Base-by-base conservation (phyloP, 352 stramenopile genomes). In the Phytophthora brassicae region DNA sequence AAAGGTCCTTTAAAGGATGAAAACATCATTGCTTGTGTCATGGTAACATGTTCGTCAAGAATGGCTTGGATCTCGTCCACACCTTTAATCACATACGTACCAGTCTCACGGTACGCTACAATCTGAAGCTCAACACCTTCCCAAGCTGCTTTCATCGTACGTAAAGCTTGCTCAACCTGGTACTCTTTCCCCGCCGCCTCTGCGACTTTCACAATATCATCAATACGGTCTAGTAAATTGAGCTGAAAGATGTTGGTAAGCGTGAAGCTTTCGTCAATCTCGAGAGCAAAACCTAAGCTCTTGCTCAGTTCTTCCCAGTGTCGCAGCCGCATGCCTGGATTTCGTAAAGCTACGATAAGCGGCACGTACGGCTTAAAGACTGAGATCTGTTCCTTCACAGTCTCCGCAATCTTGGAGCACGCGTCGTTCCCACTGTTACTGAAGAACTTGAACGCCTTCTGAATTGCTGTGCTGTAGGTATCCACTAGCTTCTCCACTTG, bases 11-110 rank as follows among this genome's bases (percentile, higher is more conserved):
- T 98, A 66, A 98, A 98, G 1, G 90, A 81, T 0, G 88, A 97
- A 49, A 98, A 98, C 75, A 96, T 94, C 94, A 98, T 98, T 6
- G 92, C 93, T 55, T 98, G 92, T 2, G 95, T 98, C 79, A 97
- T 98, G 0, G 94, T 98, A 20, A 98, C 90, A 56, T 98, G 95
- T 56, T 98, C 95, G 49, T 98, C 95, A 12, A 98, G 72, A 2
- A 98, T 86, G 16, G 82, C 75, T 64, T 98, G 94, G 20, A 98
- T 95, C 56, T 98, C 94, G 50, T 98, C 95, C 11, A 97, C 89
- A 12, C 92, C 93, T 45, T 97, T 97, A 57, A 98, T 88, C 24
- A 98, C 97, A 44, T 86, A 98, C 13, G 95, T 98, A 4, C 91
- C 94, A 6, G 95, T 98, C 47, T 98, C 94, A 13, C 89, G 73